A percentile compares a stretch with the other conserved stretches of the same genome.
Evolutionary conservation across 2,329 filamentous ascomycete species (phyloP).

Genomic region (Trichoderma semiorbis): DNA sequence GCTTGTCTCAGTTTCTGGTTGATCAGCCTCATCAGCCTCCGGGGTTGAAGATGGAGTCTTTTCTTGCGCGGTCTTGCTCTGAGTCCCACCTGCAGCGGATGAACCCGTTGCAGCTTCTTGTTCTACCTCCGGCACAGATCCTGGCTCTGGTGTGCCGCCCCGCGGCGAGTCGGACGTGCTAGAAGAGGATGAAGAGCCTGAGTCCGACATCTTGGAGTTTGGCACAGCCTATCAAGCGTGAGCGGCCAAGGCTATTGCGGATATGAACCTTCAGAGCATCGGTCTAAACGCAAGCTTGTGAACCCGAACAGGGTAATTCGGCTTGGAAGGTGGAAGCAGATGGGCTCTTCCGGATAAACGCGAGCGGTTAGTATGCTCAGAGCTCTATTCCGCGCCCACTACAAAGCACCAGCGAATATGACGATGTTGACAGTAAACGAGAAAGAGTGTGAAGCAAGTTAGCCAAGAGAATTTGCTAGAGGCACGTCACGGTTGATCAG

Average conservation of each 20-base stretch:
- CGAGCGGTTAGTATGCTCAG: not conserved
- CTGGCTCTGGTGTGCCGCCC: slow-evolving; percentile 6
- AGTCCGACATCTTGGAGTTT: slow-evolving; percentile 10
- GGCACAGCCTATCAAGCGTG: not conserved
- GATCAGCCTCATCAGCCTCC: not conserved
- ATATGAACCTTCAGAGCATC: not conserved
- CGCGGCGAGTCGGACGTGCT: slow-evolving; percentile 1
- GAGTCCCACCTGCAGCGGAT: not conserved
- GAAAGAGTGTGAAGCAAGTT: not conserved
- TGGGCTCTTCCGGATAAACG: not conserved
- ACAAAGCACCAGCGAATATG: not conserved
- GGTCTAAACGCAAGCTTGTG: not conserved
- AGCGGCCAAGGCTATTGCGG: not conserved
- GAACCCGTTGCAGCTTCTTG: not conserved
- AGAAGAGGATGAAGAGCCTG: slow-evolving; percentile 14
- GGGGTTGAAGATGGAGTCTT: not conserved
- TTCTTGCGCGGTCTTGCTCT: not conserved
- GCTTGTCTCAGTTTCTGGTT: not conserved
- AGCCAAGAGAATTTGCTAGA: not conserved
- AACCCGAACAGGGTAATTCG: not conserved
- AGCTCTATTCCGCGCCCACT: not conserved
- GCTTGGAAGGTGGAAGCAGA: not conserved
- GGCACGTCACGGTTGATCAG: not conserved
- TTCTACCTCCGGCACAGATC: not conserved
- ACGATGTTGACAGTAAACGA: not conserved